A percentile compares a stretch with the other conserved stretches of the same genome.
phyloP scores from a whole-genome alignment of 345 rosid genomes.

The Linum trigynum region DNA sequence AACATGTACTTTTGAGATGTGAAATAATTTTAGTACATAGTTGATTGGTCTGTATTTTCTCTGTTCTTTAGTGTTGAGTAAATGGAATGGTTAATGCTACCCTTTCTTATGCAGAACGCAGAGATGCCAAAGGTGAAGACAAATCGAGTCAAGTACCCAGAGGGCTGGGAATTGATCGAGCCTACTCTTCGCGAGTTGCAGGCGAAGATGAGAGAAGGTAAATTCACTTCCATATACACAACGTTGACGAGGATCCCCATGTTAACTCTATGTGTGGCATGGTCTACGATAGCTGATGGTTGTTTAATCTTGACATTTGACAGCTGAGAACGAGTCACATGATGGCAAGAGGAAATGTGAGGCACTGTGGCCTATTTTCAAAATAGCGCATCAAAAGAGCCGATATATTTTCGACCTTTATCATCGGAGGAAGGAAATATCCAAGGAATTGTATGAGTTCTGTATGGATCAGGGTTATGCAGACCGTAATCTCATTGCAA shows the following conservation, averaged over 20 bases:
- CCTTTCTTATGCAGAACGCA: not conserved
- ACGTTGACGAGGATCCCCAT: not conserved
- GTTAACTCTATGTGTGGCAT: not conserved
- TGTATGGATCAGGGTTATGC: constrained; percentile 71
- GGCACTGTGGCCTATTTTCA: constrained; percentile 68
- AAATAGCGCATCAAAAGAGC: constrained; percentile 72
- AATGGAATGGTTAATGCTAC: not conserved
- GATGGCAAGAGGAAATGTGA: constrained; percentile 83
- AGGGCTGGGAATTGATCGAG: constrained; percentile 80
- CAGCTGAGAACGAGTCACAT: constrained; percentile 73
- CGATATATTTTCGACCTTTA: constrained; percentile 59
- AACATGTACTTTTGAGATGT: no score
- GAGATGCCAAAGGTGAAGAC: constrained; percentile 74
- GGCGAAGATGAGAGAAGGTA: constrained; percentile 83
- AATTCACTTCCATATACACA: not conserved
- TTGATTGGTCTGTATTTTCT: not conserved
- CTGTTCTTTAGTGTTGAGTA: not conserved
- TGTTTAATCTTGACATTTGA: not conserved
- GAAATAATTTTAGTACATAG: no score
- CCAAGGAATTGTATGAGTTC: constrained; percentile 66
- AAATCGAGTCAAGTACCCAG: constrained; percentile 50
- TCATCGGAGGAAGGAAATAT: constrained; percentile 51
- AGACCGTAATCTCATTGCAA: constrained; percentile 54
- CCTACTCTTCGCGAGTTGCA: constrained; percentile 59
- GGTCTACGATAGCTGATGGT: not conserved